Evolutionary conservation across 352 stramenopile species (phyloP), one percentile per base, ranked within the genome.

Genomic region (Paralagenidium karlingii): DNA sequence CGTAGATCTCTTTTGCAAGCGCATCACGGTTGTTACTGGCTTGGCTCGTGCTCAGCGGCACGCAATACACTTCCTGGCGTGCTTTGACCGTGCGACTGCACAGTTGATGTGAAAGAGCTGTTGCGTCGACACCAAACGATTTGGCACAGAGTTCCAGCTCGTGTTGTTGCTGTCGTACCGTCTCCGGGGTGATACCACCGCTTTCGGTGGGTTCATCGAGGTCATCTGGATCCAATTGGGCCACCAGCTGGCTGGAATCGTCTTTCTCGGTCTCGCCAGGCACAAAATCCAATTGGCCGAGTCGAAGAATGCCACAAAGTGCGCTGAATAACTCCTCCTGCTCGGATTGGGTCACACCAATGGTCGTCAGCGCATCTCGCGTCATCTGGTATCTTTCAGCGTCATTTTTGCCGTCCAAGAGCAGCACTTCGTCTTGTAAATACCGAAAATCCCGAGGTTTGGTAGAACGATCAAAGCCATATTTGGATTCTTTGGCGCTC

Each of bases 1-100:
- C 68, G 42, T 97, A 97, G n/a, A 97, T 61, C 42, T 96, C 89
- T 45, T 97, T 97, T 12, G 81, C 87, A 5, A 97, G 53, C 10
- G 95, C 94, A 59, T 99, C 94, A 20, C 95, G 76, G 47, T 85
- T 87, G 49, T 89, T 84, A 24, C 69, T 60, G 0, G 82, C 79
- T 19, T 93, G 71, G 21, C 80, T 45, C 24, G 58, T 60, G 1
- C 68, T 85, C 0, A 92, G 45, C 8, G 78, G 73, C 1, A 92
- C 70, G 22, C 66, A 79, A 45, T 92, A 92, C 12, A 89, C 75
- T 45, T 92, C 75, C 12, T 86, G 66, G 8, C 75, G 60, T 2
- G 75, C 78, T 42, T 85, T 83, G 26, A 92, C 73, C 4, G 75
- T 89, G 11, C 78, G 69, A 47, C 65, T 87, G 36, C 78, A 92